Evolutionary conservation across 805 yeast species (phyloP).

Genomic region (Spathaspora hagerdaliae): DNA sequence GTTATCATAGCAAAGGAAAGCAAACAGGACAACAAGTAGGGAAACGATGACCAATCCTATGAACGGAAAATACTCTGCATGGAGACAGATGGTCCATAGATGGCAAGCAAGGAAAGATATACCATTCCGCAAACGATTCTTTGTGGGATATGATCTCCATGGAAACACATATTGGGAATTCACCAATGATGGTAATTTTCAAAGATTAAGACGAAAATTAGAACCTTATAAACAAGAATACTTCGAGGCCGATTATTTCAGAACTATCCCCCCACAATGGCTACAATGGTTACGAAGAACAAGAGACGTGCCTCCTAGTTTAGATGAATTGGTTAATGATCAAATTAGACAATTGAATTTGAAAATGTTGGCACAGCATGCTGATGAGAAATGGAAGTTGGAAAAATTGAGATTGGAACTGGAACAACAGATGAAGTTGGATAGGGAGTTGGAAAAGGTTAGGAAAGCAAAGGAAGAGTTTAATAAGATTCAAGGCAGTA

Average conservation of each 20-base stretch:
- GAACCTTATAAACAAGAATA: slow-evolving; percentile 48
- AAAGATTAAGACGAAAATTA: slow-evolving; percentile 57
- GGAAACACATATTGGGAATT: slow-evolving; percentile 89
- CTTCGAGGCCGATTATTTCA: slow-evolving; percentile 55
- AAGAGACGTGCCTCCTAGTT: slow-evolving; percentile 54
- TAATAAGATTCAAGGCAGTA: too few relatives aligned
- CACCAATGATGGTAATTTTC: slow-evolving; percentile 48
- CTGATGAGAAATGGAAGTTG: slow-evolving; percentile 37
- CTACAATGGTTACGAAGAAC: slow-evolving; percentile 74
- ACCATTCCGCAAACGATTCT: slow-evolving; percentile 68
- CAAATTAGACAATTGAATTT: slow-evolving; percentile 51
- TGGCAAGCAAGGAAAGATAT: slow-evolving; percentile 60
- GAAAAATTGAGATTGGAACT: slow-evolving; percentile 34
- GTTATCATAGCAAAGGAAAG: too few relatives aligned
- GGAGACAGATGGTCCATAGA: slow-evolving; percentile 47
- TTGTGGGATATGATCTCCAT: slow-evolving; percentile 73
- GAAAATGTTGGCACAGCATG: slow-evolving; percentile 46
- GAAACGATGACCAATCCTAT: slow-evolving; percentile 44
- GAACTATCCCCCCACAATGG: slow-evolving; percentile 69
- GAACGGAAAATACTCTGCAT: slow-evolving; percentile 43
- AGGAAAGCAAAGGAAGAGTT: slow-evolving; percentile 12
- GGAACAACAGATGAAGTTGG: slow-evolving; percentile 26
- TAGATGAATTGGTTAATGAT: slow-evolving; percentile 60
- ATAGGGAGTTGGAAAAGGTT: slow-evolving; percentile 27
- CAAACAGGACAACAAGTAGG: too few relatives aligned